Base-by-base conservation (phyloP, 192 early-diverging fungal genomes). In the Gonapodya prolifera region DNA sequence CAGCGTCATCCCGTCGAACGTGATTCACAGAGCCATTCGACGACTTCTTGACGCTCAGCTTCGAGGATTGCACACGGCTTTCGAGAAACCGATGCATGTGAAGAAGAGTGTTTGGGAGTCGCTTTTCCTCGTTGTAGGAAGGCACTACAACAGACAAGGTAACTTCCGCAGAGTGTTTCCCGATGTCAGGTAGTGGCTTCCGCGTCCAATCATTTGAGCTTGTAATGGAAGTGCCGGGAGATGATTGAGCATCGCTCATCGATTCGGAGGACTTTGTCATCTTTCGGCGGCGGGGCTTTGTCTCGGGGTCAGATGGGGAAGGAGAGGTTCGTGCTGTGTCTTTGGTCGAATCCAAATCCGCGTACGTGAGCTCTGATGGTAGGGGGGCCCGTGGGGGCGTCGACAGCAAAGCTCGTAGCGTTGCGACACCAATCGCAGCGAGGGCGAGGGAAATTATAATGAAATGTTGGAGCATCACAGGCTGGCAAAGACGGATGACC, bases 41-140 rank as follows among this genome's bases (percentile, higher is more conserved):
- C 2, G 87, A 79, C 30, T 79, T 76, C 18, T 80, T 61, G 8
- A 8, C 45, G 45, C 8, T 23, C 23, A 61, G 23, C 8, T 8
- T 16, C 23, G 45, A 16, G 45, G 45, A 61, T 0, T 76, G 28
- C 29, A 81, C 79, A 35, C 88, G 83, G 32, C 75, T 78, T 33
- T 85, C 82, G 70, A 97, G 84, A 82, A 91, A 93, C 2, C 80
- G 85, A 17, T 90, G 78, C 0, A 94, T 87, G 75, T 98, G 95
- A 35, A 91, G 81, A 78, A 98, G 85, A 91, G 97, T 96, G 36
- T 82, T 86, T 0, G 94, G 93, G 74, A 98, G 82, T 17, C 97
- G 90, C 76, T 88, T 81, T 8, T 87, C 86, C 82, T 98, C 97
- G 86, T 97, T 94, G 83, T 93, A 97, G 0, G 97, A 94, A 0